phyloP scores from a whole-genome alignment of 768 basidiomycete genomes.

The Psilocybe cyanescens region DNA sequence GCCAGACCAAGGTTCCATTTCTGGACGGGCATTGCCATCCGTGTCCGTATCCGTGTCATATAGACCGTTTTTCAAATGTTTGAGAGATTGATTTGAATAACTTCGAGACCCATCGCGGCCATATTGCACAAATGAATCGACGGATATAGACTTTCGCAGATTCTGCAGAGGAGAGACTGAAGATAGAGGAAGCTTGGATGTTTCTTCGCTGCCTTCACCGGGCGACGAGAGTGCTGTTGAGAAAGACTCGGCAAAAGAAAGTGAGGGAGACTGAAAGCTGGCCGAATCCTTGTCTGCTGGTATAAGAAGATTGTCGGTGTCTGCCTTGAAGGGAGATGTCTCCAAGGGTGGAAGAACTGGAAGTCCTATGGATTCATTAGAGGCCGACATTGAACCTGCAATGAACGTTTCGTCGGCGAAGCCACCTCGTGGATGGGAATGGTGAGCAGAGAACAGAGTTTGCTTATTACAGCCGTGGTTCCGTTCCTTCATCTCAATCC shows the following conservation, averaged over 20 bases:
- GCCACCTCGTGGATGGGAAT: constrained; percentile 2
- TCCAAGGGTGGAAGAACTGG: constrained; percentile 29
- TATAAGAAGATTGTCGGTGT: constrained; percentile 14
- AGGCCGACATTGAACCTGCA: constrained; percentile 17
- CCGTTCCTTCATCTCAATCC: not conserved
- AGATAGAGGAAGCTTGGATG: constrained; percentile 26
- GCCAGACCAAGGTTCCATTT: constrained; percentile 34
- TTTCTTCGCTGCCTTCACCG: constrained; percentile 26
- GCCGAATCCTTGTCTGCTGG: constrained; percentile 12
- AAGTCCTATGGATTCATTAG: constrained; percentile 24
- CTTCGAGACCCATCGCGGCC: constrained; percentile 43
- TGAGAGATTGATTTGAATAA: constrained; percentile 36
- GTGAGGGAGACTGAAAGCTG: constrained; percentile 31
- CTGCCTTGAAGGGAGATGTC: constrained; percentile 19
- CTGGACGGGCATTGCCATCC: constrained; percentile 14
- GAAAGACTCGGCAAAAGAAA: constrained; percentile 44
- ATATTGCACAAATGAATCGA: constrained; percentile 70
- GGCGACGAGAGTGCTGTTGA: constrained; percentile 47
- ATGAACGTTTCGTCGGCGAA: constrained; percentile 4
- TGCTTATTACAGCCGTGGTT: not conserved
- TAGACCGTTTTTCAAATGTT: constrained; percentile 30
- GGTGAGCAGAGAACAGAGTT: constrained; percentile 4
- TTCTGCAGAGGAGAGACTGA: constrained; percentile 37
- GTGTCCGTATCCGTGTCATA: constrained; percentile 9
- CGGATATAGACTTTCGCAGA: constrained; percentile 77